Conservation (phyloP, 495 filamentous ascomycete species). For the Niebla homalea region DNA sequence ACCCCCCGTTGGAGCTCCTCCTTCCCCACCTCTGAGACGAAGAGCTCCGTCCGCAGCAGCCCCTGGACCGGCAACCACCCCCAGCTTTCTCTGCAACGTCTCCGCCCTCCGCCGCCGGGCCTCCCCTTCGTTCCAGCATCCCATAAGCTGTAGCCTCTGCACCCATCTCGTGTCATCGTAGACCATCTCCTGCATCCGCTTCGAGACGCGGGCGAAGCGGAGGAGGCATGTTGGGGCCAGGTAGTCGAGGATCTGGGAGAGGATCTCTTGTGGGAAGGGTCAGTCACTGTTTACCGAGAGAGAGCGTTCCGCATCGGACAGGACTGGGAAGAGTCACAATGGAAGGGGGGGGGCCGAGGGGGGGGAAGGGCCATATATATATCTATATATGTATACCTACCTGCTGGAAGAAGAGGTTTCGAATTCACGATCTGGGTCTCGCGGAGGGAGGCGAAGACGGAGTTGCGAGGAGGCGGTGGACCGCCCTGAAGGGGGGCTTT, state of each 20-base stretch:
- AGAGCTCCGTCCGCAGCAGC: slow-evolving; percentile 15
- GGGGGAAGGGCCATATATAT: neutral
- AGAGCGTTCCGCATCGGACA: no score
- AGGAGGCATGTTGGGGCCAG: slow-evolving; percentile 73
- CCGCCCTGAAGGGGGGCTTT: slow-evolving; percentile 38
- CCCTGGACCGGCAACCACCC: slow-evolving; percentile 36
- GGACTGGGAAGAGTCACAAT: no score
- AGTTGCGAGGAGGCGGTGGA: slow-evolving; percentile 28
- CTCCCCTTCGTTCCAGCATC: slow-evolving; percentile 83
- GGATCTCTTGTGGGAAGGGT: slow-evolving; percentile 51
- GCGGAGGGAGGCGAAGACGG: slow-evolving; percentile 61
- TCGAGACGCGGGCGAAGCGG: slow-evolving; percentile 74
- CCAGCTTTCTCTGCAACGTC: slow-evolving; percentile 28
- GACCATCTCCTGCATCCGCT: slow-evolving; percentile 91
- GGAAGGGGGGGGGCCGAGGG: no score
- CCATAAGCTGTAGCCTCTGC: slow-evolving; percentile 66
- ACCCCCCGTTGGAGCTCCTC: slow-evolving; percentile 14
- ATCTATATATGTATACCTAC: slow-evolving; percentile 40
- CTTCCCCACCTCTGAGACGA: neutral
- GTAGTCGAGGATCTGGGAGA: slow-evolving; percentile 78
- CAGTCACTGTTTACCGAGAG: no score
- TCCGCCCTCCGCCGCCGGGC: slow-evolving; percentile 61
- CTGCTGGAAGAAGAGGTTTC: slow-evolving; percentile 67
- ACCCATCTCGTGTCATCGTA: slow-evolving; percentile 98
- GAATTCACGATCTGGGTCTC: slow-evolving; percentile 62